Conservation (phyloP, 352 stramenopile species). For the Globisporangium emineosum region DNA sequence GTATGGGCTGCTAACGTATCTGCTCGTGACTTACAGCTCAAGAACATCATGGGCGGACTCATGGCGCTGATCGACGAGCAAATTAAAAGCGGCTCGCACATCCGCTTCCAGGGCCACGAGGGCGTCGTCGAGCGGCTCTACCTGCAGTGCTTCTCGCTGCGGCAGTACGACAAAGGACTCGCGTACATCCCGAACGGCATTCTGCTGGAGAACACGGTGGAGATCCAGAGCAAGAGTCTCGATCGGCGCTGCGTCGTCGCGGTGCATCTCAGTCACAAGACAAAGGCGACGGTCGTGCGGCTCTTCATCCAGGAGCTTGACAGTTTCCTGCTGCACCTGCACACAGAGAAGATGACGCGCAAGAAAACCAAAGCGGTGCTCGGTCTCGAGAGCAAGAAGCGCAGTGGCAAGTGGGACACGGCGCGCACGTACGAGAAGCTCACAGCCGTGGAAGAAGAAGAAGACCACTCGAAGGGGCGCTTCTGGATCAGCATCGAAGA, state of each 20-base stretch:
- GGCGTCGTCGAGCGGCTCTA: conserved; percentile 82
- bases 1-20: conserved; percentile 1
- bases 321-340: conserved; percentile 39
- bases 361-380: conserved; percentile 35
- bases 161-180: conserved; percentile 79
- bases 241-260: conserved; percentile 51
- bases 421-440: conserved; percentile 36
- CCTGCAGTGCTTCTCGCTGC: conserved; percentile 76
- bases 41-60: conserved; percentile 83
- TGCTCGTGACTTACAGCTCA: conserved; percentile 37
- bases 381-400: conserved; percentile 41
- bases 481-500: conserved; percentile 78
- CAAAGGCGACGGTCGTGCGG: conserved; percentile 40
- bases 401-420: conserved; percentile 36
- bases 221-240: conserved; percentile 64
- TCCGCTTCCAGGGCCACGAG: conserved; percentile 72
- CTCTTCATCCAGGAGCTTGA: conserved; percentile 78
- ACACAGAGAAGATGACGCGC: conserved; percentile 26
- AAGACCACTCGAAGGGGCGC: conserved; percentile 25
- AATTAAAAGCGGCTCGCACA: conserved; percentile 73
- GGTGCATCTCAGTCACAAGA: conserved; percentile 60
- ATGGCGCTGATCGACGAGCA: conserved; percentile 81
- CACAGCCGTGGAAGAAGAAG: conserved; percentile 19
- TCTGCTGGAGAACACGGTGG: conserved; percentile 69
- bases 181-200: conserved; percentile 81